phyloP scores from a whole-genome alignment of 1,284 basidiomycete species.

The Golubevia sp. region DNA sequence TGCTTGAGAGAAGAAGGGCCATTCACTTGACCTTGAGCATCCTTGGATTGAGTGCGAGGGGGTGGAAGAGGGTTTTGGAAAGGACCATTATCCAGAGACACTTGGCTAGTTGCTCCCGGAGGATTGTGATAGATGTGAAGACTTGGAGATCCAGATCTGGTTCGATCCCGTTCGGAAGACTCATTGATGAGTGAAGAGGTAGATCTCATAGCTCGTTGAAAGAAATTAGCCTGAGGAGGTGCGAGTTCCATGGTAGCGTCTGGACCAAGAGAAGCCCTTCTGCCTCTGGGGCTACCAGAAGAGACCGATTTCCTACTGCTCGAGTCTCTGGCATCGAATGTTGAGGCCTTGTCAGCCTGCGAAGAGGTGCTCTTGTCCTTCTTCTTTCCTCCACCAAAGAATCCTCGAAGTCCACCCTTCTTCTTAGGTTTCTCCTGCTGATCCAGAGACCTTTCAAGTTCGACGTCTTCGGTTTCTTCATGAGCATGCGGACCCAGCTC shows the following conservation, averaged over 20 bases:
- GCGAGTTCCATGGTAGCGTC: constrained; percentile 5
- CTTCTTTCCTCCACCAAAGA: constrained; percentile 10
- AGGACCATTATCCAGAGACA: constrained; percentile 41
- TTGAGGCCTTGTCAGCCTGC: constrained; percentile 8
- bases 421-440: constrained; percentile 25
- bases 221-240: constrained; percentile 8
- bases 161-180: constrained; percentile 2
- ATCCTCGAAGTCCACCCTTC: constrained; percentile 37
- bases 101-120: constrained; percentile 36
- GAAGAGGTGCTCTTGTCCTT: too few species aligned
- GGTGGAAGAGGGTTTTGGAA: constrained; percentile 21
- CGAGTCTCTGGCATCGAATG: constrained; percentile 23
- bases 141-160: background rate
- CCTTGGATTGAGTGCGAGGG: constrained; percentile 3
- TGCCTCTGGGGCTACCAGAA: constrained; percentile 20
- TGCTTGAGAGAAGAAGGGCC: background rate
- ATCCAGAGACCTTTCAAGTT: constrained; percentile 11
- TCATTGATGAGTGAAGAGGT: constrained; percentile 19
- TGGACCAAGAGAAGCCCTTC: constrained; percentile 19
- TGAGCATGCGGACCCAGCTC: background rate
- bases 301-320: constrained; percentile 26
- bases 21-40: background rate
- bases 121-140: constrained; percentile 27
- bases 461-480: constrained; percentile 13
- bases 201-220: constrained; percentile 9